Evolutionary conservation across 306 rosid genomes (phyloP).

Genomic region (Arachis stenosperma): DNA sequence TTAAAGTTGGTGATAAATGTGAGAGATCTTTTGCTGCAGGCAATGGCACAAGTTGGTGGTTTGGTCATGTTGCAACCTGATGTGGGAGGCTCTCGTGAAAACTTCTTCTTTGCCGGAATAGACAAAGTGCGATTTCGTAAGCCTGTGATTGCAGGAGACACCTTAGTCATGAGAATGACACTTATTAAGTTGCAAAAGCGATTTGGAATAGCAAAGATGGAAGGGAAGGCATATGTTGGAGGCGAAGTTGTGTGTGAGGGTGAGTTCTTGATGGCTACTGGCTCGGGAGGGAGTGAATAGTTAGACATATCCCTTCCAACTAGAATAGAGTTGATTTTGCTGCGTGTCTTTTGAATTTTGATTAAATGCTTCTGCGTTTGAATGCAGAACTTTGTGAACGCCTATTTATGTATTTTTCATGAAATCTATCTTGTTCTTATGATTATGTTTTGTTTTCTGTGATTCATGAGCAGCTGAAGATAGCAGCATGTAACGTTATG

Average conservation of each 20-base stretch:
- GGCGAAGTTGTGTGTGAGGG: constrained; percentile 95
- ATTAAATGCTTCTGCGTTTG: constrained; percentile 24
- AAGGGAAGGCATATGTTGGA: constrained; percentile 91
- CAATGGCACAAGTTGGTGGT: constrained; percentile 98
- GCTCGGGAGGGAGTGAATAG: constrained; percentile 60
- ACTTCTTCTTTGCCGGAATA: constrained; percentile 91
- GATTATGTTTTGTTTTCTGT: constrained; percentile 3
- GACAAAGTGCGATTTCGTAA: constrained; percentile 91
- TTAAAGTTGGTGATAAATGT: neutral
- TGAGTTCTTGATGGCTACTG: constrained; percentile 83
- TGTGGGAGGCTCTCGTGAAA: constrained; percentile 82
- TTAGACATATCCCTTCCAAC: constrained; percentile 19
- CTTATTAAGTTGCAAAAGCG: constrained; percentile 81
- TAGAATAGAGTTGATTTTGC: constrained; percentile 31
- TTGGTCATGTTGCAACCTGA: constrained; percentile 90
- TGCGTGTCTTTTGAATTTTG: constrained; percentile 1
- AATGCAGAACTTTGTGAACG: constrained; percentile 22
- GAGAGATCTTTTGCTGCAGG: constrained; percentile 53
- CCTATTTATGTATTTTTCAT: constrained; percentile 15
- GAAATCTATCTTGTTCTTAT: constrained; percentile 17
- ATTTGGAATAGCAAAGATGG: constrained; percentile 93
- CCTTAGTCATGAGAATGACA: constrained; percentile 92
- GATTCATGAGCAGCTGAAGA: neutral
- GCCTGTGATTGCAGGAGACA: constrained; percentile 92
- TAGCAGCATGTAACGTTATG: neutral